Evolutionary conservation across 2,329 filamentous ascomycete species (phyloP).

Genomic region (Ophiostoma piceae): DNA sequence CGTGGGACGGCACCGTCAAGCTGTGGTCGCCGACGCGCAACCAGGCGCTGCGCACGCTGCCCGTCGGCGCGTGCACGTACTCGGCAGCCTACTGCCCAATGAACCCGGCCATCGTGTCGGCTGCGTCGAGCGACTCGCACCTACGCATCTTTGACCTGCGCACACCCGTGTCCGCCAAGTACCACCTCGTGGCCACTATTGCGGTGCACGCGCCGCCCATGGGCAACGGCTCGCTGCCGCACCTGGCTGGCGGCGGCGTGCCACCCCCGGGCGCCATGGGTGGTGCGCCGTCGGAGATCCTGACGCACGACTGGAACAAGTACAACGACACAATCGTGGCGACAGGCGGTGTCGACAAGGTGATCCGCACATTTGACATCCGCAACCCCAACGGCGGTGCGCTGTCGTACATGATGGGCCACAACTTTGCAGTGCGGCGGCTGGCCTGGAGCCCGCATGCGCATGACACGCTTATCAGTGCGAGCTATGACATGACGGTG

Average conservation of each 20-base stretch:
- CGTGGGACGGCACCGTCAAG: constrained; percentile 95
- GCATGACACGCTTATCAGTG: constrained; percentile 79
- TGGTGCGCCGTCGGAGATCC: constrained; percentile 67
- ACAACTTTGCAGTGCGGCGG: constrained; percentile 84
- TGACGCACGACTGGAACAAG: constrained; percentile 99
- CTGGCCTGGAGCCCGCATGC: constrained; percentile 91
- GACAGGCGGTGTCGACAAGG: constrained; percentile 80
- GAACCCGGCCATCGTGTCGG: constrained; percentile 76
- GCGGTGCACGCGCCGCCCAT: constrained; percentile 67
- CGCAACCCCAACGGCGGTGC: constrained; percentile 69
- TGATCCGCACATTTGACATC: constrained; percentile 86
- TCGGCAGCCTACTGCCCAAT: constrained; percentile 86
- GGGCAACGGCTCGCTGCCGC: constrained; percentile 31
- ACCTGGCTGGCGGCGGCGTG: constrained; percentile 27
- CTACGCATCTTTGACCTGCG: constrained; percentile 88
- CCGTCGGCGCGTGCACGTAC: constrained; percentile 91
- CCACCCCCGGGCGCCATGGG: constrained; percentile 33
- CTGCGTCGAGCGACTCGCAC: constrained; percentile 83
- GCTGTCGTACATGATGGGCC: constrained; percentile 68
- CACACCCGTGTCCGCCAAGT: constrained; percentile 76
- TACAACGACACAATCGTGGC: constrained; percentile 82
- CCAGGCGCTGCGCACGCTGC: constrained; percentile 75
- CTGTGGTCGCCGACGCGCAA: constrained; percentile 83
- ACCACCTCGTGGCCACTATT: constrained; percentile 77
- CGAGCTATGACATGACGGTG: constrained; percentile 97